Conservation (phyloP, 169 alveolate species). For the Plasmodium falciparum region DNA sequence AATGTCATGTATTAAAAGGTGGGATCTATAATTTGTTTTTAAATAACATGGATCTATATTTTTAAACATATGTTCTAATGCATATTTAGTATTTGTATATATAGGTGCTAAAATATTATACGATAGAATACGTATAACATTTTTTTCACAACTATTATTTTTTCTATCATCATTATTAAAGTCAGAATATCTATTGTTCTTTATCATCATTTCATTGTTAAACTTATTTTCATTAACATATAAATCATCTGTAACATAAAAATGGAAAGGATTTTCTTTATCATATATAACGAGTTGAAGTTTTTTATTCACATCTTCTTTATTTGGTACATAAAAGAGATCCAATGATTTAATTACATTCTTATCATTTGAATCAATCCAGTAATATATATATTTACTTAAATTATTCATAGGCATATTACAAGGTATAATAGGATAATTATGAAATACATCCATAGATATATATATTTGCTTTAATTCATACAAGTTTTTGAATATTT, state of each 20-base stretch:
- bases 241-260: conserved; percentile 33
- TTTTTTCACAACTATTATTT: background rate
- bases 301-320: conserved; percentile 28
- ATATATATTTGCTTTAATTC: conserved; percentile 64
- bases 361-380: conserved; percentile 21
- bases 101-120: conserved; percentile 73
- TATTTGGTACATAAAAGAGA: conserved; percentile 46
- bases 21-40: conserved; percentile 73
- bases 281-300: conserved; percentile 71
- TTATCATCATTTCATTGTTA: conserved; percentile 43
- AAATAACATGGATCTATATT: conserved; percentile 51
- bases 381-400: conserved; percentile 29
- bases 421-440: conserved; percentile 57
- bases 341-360: conserved; percentile 28
- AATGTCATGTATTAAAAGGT: conserved; percentile 48
- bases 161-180: conserved; percentile 4
- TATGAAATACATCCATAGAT: conserved; percentile 71
- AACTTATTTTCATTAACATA: conserved; percentile 24
- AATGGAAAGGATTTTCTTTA: conserved; percentile 49
- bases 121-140: conserved; percentile 44
- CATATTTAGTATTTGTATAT: conserved; percentile 70
- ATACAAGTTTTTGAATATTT: conserved; percentile 30
- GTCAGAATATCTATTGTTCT: conserved; percentile 41
- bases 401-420: conserved; percentile 32
- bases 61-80: conserved; percentile 61